Conservation (phyloP, 345 rosid species). For the Cardiospermum halicacabum region DNA sequence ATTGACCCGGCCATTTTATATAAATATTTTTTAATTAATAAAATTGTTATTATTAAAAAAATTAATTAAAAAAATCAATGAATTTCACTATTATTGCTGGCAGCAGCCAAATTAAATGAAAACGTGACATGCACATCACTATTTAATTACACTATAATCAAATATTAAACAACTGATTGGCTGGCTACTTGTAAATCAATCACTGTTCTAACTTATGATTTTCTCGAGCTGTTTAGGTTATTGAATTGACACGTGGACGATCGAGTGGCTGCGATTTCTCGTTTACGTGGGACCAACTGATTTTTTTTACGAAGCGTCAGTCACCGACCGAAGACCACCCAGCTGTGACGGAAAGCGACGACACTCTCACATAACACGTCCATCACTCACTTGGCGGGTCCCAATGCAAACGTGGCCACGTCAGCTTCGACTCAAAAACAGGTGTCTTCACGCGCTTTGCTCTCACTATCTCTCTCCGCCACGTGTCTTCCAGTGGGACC, state of each 20-base stretch:
- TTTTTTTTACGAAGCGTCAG: constrained; percentile 8
- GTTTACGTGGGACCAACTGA: constrained; percentile 17
- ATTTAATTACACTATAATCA: too few relatives aligned
- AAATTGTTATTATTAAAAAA: background rate
- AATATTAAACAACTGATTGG: too few relatives aligned
- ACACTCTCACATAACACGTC: constrained; percentile 16
- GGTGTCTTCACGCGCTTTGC: constrained; percentile 33
- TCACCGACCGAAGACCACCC: constrained; percentile 26
- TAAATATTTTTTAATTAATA: background rate
- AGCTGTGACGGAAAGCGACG: constrained; percentile 38
- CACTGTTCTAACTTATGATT: too few relatives aligned
- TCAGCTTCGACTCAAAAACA: constrained; percentile 25
- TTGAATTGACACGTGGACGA: constrained; percentile 1
- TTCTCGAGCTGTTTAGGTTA: too few relatives aligned
- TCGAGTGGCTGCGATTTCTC: background rate
- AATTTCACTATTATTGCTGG: background rate
- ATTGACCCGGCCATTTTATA: background rate
- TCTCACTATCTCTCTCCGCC: constrained; percentile 20
- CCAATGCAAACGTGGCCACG: constrained; percentile 39
- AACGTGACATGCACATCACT: background rate
- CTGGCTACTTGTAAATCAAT: too few relatives aligned
- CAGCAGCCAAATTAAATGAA: background rate
- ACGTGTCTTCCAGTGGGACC: constrained; percentile 30
- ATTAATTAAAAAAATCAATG: too few relatives aligned
- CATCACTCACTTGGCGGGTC: constrained; percentile 20